These are phyloP conservation scores for Leptographium radiaticola DNA, from an alignment of 2,329 filamentous ascomycete species.

Conservation along the genomic window DNA sequence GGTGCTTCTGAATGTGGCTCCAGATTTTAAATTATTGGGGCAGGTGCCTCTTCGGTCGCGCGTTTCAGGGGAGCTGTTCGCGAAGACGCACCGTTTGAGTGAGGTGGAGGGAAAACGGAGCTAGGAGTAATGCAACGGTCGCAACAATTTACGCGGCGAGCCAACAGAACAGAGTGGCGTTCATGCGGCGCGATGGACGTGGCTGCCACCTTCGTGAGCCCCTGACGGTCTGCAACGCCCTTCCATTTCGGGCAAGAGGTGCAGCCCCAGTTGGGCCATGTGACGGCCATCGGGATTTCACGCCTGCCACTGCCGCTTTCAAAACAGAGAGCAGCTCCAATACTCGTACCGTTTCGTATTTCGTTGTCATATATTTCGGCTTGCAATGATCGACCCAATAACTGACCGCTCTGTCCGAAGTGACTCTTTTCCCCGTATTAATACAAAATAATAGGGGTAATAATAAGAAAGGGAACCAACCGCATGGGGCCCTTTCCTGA, in stretches of 20 bases:
- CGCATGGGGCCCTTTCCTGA: not conserved
- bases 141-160: not conserved
- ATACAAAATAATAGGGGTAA: slow-evolving; percentile 9
- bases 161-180: not conserved
- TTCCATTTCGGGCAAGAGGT: not conserved
- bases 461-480: slow-evolving; percentile 2
- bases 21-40: slow-evolving; percentile 8
- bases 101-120: not conserved
- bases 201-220: slow-evolving; percentile 1
- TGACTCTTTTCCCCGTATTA: slow-evolving; percentile 5
- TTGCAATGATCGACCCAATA: not conserved
- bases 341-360: too few species aligned
- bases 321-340: too few species aligned
- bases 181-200: slow-evolving; percentile 6
- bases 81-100: slow-evolving; percentile 2
- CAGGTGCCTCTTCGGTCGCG: not conserved
- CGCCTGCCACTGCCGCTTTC: too few species aligned
- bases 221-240: slow-evolving; percentile 1
- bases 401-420: not conserved
- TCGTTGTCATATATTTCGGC: too few species aligned
- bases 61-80: slow-evolving; percentile 8
- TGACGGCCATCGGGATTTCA: not conserved
- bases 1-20: slow-evolving; percentile 5
- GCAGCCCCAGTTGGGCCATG: not conserved
- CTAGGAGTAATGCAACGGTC: not conserved